Conservation (phyloP, 1,284 basidiomycete genomes). For the Cryptococcus sp. region DNA sequence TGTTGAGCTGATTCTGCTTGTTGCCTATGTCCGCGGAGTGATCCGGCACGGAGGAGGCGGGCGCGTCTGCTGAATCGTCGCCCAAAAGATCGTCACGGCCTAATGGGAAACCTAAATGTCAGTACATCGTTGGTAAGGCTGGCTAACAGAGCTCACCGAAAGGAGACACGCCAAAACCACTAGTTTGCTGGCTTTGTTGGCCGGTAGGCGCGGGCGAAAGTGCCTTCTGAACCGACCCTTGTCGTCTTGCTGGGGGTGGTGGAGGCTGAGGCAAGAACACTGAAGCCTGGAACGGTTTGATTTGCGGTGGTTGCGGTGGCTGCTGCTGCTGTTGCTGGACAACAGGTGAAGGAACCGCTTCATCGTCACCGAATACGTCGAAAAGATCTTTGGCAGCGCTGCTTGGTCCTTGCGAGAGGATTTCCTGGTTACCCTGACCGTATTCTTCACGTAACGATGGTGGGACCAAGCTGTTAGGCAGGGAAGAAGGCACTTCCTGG, state of each 20-base stretch:
- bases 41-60: conserved; percentile 46
- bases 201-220: conserved; percentile 24
- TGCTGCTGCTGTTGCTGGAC: conserved; percentile 11
- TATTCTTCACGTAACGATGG: conserved; percentile 56
- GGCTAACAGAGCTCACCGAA: conserved; percentile 16
- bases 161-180: conserved; percentile 26
- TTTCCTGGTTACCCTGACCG: conserved; percentile 26
- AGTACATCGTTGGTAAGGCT: not conserved
- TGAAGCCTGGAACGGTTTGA: conserved; percentile 8
- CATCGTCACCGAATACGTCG: conserved; percentile 49
- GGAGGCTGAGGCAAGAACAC: conserved; percentile 35
- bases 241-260: conserved; percentile 32
- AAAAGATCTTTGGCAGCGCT: conserved; percentile 49
- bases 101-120: not conserved
- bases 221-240: conserved; percentile 4
- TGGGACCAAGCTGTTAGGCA: conserved; percentile 78
- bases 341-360: conserved; percentile 30
- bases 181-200: conserved; percentile 15
- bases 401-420: conserved; percentile 22
- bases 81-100: conserved; percentile 42
- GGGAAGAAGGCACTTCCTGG: conserved; percentile 70
- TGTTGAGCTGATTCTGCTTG: conserved; percentile 75
- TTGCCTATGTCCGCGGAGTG: conserved; percentile 74
- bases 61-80: conserved; percentile 37
- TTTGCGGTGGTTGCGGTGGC: conserved; percentile 3